These are phyloP conservation scores for Angomonas deanei DNA, from an alignment of 208 protist species.

Conservation along the genomic window DNA sequence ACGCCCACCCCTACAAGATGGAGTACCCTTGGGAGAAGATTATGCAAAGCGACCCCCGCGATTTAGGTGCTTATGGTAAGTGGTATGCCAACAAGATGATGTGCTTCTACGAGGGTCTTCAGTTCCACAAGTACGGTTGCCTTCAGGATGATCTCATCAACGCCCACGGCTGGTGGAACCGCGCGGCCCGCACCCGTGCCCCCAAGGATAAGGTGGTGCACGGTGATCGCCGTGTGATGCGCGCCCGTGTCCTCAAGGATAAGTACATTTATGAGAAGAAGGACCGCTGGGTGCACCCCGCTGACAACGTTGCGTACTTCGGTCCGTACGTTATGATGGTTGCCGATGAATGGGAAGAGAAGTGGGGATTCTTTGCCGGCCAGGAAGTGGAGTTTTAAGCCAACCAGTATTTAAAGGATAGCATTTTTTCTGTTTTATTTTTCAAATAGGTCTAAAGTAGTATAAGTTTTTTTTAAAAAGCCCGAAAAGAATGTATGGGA, in stretches of 20 bases:
- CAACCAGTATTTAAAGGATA: slow-evolving; percentile 9
- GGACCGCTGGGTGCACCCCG: slow-evolving; percentile 87
- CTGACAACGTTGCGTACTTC: slow-evolving; percentile 89
- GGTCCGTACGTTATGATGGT: slow-evolving; percentile 91
- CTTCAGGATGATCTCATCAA: slow-evolving; percentile 89
- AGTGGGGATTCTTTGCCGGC: slow-evolving; percentile 91
- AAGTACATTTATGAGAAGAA: slow-evolving; percentile 91
- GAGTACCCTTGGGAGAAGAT: slow-evolving; percentile 91
- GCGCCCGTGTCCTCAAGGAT: slow-evolving; percentile 81
- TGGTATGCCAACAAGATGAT: slow-evolving; percentile 90
- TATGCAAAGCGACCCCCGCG: slow-evolving; percentile 70
- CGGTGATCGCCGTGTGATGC: slow-evolving; percentile 84
- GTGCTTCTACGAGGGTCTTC: slow-evolving; percentile 85
- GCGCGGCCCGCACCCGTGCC: slow-evolving; percentile 74
- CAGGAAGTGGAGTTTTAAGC: slow-evolving; percentile 88
- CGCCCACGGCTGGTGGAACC: slow-evolving; percentile 87
- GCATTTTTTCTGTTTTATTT: slow-evolving; percentile 1
- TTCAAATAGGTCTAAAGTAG: slow-evolving; percentile 2
- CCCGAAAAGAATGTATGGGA: not conserved
- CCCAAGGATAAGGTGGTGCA: slow-evolving; percentile 87
- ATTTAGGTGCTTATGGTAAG: slow-evolving; percentile 80
- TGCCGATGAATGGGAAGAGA: slow-evolving; percentile 90
- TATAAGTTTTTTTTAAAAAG: not conserved
- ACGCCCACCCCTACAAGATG: slow-evolving; percentile 91
- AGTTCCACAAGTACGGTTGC: slow-evolving; percentile 87